Conservation (phyloP, 1,139 yeast species). For the Candida sp. region DNA sequence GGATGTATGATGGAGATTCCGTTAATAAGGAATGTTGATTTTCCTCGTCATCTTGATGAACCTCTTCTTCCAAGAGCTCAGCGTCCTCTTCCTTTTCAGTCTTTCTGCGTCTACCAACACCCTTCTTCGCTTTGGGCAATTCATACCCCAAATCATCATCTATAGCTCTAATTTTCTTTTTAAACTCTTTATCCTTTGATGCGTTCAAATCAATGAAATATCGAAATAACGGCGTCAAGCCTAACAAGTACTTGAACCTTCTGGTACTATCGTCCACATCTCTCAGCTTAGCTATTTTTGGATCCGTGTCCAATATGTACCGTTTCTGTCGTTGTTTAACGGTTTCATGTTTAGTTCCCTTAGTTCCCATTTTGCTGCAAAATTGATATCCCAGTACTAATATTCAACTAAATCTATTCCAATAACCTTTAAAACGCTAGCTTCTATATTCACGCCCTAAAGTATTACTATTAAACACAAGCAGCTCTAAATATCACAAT, state of each 20-base stretch:
- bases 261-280: constrained; percentile 72
- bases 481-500: not conserved
- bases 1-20: constrained; percentile 69
- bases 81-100: constrained; percentile 94
- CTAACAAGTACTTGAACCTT: constrained; percentile 77
- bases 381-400: not conserved
- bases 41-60: constrained; percentile 45
- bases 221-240: constrained; percentile 81
- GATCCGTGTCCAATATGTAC: constrained; percentile 48
- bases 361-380: not conserved
- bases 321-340: constrained; percentile 39
- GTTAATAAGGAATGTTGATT: constrained; percentile 60
- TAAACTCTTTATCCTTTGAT: constrained; percentile 65
- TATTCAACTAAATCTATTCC: no score
- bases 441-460: not conserved
- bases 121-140: constrained; percentile 15
- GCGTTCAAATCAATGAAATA: constrained; percentile 86
- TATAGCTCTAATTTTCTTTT: constrained; percentile 43
- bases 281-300: constrained; percentile 50
- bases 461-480: not conserved
- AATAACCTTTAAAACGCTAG: not conserved
- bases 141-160: constrained; percentile 29
- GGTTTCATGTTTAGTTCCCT: constrained; percentile 17
- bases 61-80: constrained; percentile 78
- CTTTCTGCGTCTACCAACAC: constrained; percentile 44